Percentiles rank a stretch among this genome's conserved stretches.
phyloP scores from a whole-genome alignment of 2,329 filamentous ascomycete species.

The Fragosphaeria purpurea region DNA sequence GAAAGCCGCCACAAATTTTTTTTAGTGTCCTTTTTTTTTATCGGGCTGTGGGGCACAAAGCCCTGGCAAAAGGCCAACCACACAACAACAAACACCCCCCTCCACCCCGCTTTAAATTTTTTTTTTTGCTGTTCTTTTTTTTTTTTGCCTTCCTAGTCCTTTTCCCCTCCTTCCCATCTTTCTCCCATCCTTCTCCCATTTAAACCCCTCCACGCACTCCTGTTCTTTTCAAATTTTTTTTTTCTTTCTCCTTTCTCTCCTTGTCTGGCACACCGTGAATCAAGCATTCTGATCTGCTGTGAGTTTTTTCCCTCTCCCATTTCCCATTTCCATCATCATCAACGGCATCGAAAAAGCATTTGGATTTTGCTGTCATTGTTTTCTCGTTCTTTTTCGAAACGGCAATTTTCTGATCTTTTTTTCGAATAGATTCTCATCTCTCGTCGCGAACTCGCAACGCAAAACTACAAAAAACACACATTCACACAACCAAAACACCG shows the following conservation, averaged over 20 bases:
- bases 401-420: neutral
- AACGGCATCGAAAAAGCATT: slow-evolving; percentile 8
- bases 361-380: neutral
- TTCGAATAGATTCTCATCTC: neutral
- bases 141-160: slow-evolving; percentile 1
- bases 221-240: slow-evolving; percentile 12
- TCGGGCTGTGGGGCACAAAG: slow-evolving; percentile 12
- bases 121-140: slow-evolving; percentile 3
- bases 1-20: slow-evolving; percentile 7
- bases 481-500: slow-evolving; percentile 9
- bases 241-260: slow-evolving; percentile 19
- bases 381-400: neutral
- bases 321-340: neutral
- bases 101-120: slow-evolving; percentile 5
- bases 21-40: slow-evolving; percentile 11
- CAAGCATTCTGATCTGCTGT: slow-evolving; percentile 28
- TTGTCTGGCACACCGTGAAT: slow-evolving; percentile 30
- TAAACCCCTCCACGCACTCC: slow-evolving; percentile 15
- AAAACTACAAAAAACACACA: slow-evolving; percentile 2
- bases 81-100: slow-evolving; percentile 3
- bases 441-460: slow-evolving; percentile 1
- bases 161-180: neutral
- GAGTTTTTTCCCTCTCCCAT: slow-evolving; percentile 8
- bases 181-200: slow-evolving; percentile 12
- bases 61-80: slow-evolving; percentile 14